These are phyloP conservation scores for Phalaenopsis equestris DNA, from an alignment of 106 monocot genomes.

Conservation along the genomic window DNA sequence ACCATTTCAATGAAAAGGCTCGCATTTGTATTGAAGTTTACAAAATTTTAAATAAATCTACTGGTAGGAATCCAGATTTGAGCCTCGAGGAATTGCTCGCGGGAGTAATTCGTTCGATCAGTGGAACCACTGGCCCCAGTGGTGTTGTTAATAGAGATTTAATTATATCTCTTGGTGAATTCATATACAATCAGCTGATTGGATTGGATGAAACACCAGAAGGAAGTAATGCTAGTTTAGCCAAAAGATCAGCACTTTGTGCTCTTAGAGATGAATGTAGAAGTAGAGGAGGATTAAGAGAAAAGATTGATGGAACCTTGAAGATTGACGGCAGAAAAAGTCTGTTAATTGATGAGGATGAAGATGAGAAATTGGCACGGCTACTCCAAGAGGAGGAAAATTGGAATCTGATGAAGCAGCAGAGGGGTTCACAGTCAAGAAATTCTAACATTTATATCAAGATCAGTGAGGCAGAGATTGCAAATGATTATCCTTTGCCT, in stretches of 20 bases:
- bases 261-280: slow-evolving; percentile 69
- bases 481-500: slow-evolving; percentile 94
- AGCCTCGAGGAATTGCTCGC: slow-evolving; percentile 86
- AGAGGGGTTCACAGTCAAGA: slow-evolving; percentile 11
- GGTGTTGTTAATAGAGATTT: slow-evolving; percentile 62
- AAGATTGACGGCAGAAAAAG: slow-evolving; percentile 50
- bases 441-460: slow-evolving; percentile 71
- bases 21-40: slow-evolving; percentile 69
- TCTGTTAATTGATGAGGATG: slow-evolving; percentile 42
- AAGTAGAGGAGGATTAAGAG: slow-evolving; percentile 22
- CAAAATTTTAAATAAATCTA: slow-evolving; percentile 50
- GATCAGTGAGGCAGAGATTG: slow-evolving; percentile 91
- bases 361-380: slow-evolving; percentile 81
- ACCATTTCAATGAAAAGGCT: slow-evolving; percentile 76
- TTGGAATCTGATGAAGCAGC: slow-evolving; percentile 67
- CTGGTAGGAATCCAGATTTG: slow-evolving; percentile 73
- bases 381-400: slow-evolving; percentile 88
- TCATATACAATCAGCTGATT: slow-evolving; percentile 80
- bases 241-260: slow-evolving; percentile 58
- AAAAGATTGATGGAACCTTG: slow-evolving; percentile 23
- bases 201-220: slow-evolving; percentile 63
- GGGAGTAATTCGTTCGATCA: slow-evolving; percentile 71
- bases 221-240: slow-evolving; percentile 37
- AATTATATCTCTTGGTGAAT: slow-evolving; percentile 83
- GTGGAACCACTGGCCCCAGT: slow-evolving; percentile 36